Evolutionary conservation across 345 rosid genomes (phyloP), one percentile per base, ranked within the genome.

Genomic region (Nephelium lappaceum): DNA sequence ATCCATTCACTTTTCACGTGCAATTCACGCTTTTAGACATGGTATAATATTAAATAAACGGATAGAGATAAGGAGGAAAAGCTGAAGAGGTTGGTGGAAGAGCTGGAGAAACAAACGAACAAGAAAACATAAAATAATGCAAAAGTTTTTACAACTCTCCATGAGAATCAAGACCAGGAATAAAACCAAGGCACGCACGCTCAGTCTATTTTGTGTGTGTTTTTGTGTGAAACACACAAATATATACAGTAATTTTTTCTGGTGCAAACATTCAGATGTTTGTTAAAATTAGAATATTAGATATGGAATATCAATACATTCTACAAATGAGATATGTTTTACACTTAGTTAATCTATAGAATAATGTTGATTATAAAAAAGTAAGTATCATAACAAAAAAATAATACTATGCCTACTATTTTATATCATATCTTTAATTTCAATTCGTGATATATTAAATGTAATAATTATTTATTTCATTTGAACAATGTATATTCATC

Each of bases 1-100:
- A 31, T 31, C 36, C 3, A 5, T 21, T 73, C n/a, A 41, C 77
- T 73, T 73, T 73, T 60, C 68, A 73, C 77, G 77, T 73, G 77
- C 77, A 73, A 41, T 72, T 2, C 65, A 57, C 66, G 38, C 31
- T 36, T 55, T 72, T 36, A 15, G 16, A 12, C 16, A 15, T 3
- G 19, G 36, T 53, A 69, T 45, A 21, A 70, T 53, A 47, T 24
- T 16, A 31, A 9, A 53, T 19, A 53, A 16, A 1, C 0, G 10
- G 31, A 57, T 11, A 16, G 24, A 5, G 24, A 39, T 10, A 23
- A 51, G n/a, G 9, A 57, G 5, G 36, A 10, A 49, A 51, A 36
- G n/a, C n/a, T 25, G 49, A 23, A 67, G 7, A 24, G 43, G 63
- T 53, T 71, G 74, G 74, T 71, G 75, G 36, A 53, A 36, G 47